Base-by-base conservation (phyloP, 768 basidiomycete species). In the Tricholomella constricta region DNA sequence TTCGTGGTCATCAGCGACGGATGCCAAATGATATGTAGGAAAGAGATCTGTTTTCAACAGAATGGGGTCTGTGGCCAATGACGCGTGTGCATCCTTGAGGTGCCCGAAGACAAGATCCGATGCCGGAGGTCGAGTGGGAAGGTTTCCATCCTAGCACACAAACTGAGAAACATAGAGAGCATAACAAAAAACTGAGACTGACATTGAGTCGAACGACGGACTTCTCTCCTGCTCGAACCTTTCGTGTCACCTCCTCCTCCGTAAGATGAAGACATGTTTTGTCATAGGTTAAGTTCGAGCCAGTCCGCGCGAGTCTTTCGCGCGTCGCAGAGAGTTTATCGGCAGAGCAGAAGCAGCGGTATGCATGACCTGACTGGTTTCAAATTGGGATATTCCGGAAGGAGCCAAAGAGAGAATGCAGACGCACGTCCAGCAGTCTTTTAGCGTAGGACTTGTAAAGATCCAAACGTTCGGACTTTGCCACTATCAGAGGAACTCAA, bases 11-110 rank as follows among this genome's bases (percentile, higher is more conserved):
- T 99, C 97, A 0, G 96, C 92, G 0, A 98, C 92, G 19, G 87
- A 94, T 0, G 97, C 96, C 4, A 99, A 80, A 58, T 98, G 97
- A 65, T 99, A 99, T 0, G 96, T 98, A 5, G 97, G 97, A 66
- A 89, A 96, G 1, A 83, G 74, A 66, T 99, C 97, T 1, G 90
- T 87, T 69, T 99, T 98, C 55, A 98, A 76, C 3, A 98, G 74
- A 40, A 98, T 83, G 20, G 94, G 93, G 65, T 99, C 97, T 2
- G 93, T 95, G 1, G 87, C 84, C 4, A 91, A 69, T 1, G 89
- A 92, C 10, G 81, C 81, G 61, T 89, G 88, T 0, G 88, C 85
- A 65, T 91, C 91, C 56, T 78, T 83, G 32, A 90, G 65, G 23
- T 73, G 65, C 1, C 90, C 89, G 64, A 94, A 96, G 6, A 96